Conservation (phyloP, 345 rosid species). For the Mallotus nudiflorus region DNA sequence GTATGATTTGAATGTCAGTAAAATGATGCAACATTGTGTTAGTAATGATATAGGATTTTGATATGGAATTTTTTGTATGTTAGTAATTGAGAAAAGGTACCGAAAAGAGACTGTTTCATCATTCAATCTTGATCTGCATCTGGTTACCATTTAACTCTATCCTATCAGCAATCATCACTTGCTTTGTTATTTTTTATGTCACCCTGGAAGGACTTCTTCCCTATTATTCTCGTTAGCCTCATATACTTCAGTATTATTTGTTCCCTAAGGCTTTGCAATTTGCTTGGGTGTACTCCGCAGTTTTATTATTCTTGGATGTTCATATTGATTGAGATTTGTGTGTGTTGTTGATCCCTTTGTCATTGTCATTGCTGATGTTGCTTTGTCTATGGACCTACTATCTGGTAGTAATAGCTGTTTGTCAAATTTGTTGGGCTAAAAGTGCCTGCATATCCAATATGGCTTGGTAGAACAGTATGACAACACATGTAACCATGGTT, state of each 20-base stretch:
- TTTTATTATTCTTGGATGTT: background rate
- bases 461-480: background rate
- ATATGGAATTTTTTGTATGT: background rate
- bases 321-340: background rate
- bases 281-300: no score
- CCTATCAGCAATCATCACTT: background rate
- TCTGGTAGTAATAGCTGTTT: background rate
- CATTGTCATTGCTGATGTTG: background rate
- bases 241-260: background rate
- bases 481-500: no score
- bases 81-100: background rate
- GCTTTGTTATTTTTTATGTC: background rate
- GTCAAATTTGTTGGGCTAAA: conserved; percentile 1
- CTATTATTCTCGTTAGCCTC: background rate
- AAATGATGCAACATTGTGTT: background rate
- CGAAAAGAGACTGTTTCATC: background rate
- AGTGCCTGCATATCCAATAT: background rate
- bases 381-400: background rate
- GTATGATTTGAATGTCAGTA: background rate
- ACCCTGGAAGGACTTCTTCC: background rate
- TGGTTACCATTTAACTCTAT: background rate
- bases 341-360: background rate
- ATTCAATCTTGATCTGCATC: background rate
- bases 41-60: background rate
- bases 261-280: background rate